Conservation (phyloP, 139 green algal genomes). For the Marvania coccoides region DNA sequence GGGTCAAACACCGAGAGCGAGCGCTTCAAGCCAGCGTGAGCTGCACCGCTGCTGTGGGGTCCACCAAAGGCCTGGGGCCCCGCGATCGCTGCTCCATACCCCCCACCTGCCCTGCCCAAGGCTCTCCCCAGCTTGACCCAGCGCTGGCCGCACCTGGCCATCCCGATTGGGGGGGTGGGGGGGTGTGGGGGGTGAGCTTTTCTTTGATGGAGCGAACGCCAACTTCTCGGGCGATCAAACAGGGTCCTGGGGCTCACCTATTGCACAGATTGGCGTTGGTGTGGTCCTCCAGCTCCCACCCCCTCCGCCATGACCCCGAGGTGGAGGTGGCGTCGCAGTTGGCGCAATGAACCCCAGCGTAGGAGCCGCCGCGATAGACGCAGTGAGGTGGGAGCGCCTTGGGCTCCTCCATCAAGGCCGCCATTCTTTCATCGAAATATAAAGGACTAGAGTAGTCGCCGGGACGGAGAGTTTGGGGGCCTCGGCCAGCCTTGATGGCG, state of each 20-base stretch:
- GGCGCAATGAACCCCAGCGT: neutral
- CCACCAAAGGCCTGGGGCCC: too few relatives aligned
- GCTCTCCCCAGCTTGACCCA: slow-evolving; percentile 3
- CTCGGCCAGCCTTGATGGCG: too few relatives aligned
- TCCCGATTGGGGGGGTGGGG: too few relatives aligned
- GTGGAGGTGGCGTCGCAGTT: neutral
- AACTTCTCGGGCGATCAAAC: neutral
- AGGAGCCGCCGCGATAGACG: slow-evolving; percentile 1
- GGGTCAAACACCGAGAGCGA: too few relatives aligned
- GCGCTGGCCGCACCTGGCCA: slow-evolving; percentile 1
- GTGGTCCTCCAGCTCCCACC: neutral
- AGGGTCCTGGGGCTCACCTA: neutral
- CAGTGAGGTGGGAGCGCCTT: neutral
- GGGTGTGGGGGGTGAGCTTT: too few relatives aligned
- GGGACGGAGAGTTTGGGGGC: too few relatives aligned
- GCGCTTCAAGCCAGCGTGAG: too few relatives aligned
- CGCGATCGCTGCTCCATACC: too few relatives aligned
- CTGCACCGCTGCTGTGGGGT: too few relatives aligned
- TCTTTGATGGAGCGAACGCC: too few relatives aligned
- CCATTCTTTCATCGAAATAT: neutral
- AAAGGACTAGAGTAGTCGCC: too few relatives aligned
- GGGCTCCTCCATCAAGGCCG: neutral
- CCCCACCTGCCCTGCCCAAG: too few relatives aligned
- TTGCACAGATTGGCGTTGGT: neutral
- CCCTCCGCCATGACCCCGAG: neutral